Percentiles rank a stretch among this genome's conserved stretches.
phyloP scores from a whole-genome alignment of 1,284 basidiomycete genomes.

The Trametes versicolor region DNA sequence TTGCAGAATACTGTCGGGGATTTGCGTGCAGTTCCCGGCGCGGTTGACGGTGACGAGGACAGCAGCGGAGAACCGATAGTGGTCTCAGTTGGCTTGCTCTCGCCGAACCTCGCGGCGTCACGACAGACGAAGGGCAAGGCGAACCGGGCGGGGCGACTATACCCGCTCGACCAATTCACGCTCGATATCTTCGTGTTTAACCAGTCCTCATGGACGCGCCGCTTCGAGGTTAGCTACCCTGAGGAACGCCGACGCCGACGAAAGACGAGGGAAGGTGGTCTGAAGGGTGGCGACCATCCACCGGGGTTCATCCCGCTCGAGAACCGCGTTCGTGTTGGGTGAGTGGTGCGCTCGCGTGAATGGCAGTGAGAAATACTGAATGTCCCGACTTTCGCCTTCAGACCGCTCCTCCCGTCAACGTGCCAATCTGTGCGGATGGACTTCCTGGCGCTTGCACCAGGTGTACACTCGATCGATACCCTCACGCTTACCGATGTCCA shows the following conservation, averaged over 20 bases:
- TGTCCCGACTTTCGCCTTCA: too few relatives aligned
- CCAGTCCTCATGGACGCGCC: slow-evolving; percentile 77
- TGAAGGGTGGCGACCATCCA: slow-evolving; percentile 47
- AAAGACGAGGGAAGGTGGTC: slow-evolving; percentile 41
- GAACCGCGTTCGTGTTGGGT: slow-evolving; percentile 86
- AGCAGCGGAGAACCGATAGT: slow-evolving; percentile 66
- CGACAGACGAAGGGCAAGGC: slow-evolving; percentile 34
- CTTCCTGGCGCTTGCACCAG: slow-evolving; percentile 83
- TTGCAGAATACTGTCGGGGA: slow-evolving; percentile 10
- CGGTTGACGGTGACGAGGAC: slow-evolving; percentile 23
- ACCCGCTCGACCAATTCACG: slow-evolving; percentile 79
- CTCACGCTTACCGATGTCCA: slow-evolving; percentile 81
- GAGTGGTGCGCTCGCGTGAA: slow-evolving; percentile 41
- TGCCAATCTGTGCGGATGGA: slow-evolving; percentile 90
- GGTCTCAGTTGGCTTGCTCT: slow-evolving; percentile 76
- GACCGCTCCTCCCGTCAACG: slow-evolving; percentile 81
- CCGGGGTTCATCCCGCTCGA: slow-evolving; percentile 82
- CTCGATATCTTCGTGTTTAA: slow-evolving; percentile 92
- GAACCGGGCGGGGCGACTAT: slow-evolving; percentile 52
- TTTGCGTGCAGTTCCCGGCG: slow-evolving; percentile 17
- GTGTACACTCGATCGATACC: slow-evolving; percentile 81
- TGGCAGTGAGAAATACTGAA: background rate
- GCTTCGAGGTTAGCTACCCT: slow-evolving; percentile 82
- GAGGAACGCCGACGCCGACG: slow-evolving; percentile 59
- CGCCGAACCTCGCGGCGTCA: slow-evolving; percentile 36